These are phyloP conservation scores for Saccharomycopsis schoenii DNA, from an alignment of 805 yeast species.

Conservation along the genomic window DNA sequence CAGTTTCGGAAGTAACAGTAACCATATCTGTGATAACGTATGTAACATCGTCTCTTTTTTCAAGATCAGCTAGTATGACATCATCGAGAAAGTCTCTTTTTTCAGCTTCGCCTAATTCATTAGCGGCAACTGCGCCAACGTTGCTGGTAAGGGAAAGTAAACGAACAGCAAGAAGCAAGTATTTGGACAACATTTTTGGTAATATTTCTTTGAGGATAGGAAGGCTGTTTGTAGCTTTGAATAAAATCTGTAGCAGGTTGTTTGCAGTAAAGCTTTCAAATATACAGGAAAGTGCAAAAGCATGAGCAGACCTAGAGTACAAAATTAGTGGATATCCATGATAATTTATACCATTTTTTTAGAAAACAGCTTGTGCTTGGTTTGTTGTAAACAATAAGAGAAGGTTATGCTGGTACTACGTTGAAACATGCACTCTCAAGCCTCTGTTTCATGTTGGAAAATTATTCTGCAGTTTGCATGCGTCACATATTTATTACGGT, in stretches of 20 bases:
- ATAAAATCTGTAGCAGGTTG: not conserved
- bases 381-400: too few relatives aligned
- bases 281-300: too few relatives aligned
- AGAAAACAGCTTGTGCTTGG: not conserved
- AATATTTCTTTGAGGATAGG: not conserved
- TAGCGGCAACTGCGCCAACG: not conserved
- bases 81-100: conserved; percentile 1
- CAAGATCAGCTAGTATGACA: not conserved
- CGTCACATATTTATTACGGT: not conserved
- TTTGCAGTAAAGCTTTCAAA: too few relatives aligned
- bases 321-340: not conserved
- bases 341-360: not conserved
- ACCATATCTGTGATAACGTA: conserved; percentile 5
- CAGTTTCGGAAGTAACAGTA: conserved; percentile 6
- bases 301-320: too few relatives aligned
- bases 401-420: too few relatives aligned
- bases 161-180: not conserved
- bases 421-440: not conserved
- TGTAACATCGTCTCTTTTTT: conserved; percentile 6
- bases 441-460: conserved; percentile 1
- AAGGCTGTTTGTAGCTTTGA: not conserved
- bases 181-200: not conserved
- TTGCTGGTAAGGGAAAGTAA: not conserved
- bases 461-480: not conserved
- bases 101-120: not conserved